These are phyloP conservation scores for Coemansia sp. DNA, from an alignment of 192 early-diverging fungal genomes.

Conservation along the genomic window DNA sequence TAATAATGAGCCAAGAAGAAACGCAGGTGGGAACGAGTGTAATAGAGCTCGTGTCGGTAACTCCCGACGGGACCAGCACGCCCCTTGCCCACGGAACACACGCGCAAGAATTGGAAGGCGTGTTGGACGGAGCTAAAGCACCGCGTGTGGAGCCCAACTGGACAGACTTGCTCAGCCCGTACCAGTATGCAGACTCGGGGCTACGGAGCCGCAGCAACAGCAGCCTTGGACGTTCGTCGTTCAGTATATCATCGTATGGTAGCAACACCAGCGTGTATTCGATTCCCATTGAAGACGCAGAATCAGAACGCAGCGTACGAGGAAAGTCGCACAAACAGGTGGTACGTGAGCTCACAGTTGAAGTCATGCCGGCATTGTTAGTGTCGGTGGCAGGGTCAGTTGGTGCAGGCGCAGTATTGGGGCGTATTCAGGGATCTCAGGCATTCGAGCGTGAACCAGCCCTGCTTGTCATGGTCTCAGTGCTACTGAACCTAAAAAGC, in stretches of 20 bases:
- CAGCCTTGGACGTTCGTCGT: background rate
- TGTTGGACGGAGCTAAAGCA: background rate
- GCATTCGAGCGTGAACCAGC: constrained; percentile 70
- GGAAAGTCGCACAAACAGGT: constrained; percentile 20
- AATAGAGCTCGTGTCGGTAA: background rate
- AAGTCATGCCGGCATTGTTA: constrained; percentile 66
- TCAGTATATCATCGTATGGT: background rate
- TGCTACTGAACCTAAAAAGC: constrained; percentile 85
- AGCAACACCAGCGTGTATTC: background rate
- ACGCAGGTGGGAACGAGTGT: background rate
- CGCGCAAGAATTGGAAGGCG: too few relatives aligned
- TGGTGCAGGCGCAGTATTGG: constrained; percentile 70
- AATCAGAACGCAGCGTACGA: background rate
- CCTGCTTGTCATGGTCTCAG: constrained; percentile 83
- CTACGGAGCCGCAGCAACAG: constrained; percentile 6
- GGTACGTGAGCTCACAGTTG: constrained; percentile 35
- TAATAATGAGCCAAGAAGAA: constrained; percentile 7
- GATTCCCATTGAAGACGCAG: constrained; percentile 4
- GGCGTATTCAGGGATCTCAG: constrained; percentile 63
- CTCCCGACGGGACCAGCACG: background rate
- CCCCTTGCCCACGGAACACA: background rate
- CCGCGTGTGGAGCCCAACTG: background rate
- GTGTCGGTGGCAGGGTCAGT: constrained; percentile 71
- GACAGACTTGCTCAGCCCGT: constrained; percentile 3
- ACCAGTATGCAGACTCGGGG: background rate